Evolutionary conservation across 768 basidiomycete genomes (phyloP), one percentile per base, ranked within the genome.

Genomic region (Termitomyces sp.): DNA sequence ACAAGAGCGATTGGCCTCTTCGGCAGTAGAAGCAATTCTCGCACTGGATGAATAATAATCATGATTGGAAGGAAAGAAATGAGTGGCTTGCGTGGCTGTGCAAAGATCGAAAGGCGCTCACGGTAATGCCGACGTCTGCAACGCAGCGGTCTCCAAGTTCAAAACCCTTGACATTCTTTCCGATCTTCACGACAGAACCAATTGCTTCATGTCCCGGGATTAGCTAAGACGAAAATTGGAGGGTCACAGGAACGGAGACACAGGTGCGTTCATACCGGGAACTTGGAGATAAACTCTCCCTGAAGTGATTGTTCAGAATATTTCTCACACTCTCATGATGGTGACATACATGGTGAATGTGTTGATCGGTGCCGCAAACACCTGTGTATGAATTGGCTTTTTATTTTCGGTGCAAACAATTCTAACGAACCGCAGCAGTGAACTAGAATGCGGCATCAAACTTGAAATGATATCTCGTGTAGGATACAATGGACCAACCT

Each of bases 11-110:
- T 68, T 91, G 77, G n/a, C 92, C 93, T 48, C 91, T 84, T 56
- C 92, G 85, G 74, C 94, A 96, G 76, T 86, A 94, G 76, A 94
- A 93, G 74, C 94, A 96, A 61, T 79, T 81, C 8, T 86, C 89
- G 75, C 94, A 95, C 90, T 92, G 65, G 12, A 17, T 31, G n/a
- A 25, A 42, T 31, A 17, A 17, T 37, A 20, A 42, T 40, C 3
- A 40, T 17, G 9, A 32, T 50, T 15, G 15, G n/a, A 17, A 34
- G 32, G n/a, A 8, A 32, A 56, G 17, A 0, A 47, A 32, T 47
- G 20, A 59, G 56, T 58, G 40, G 46, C 25, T 49, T 46, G 17
- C 40, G 63, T 64, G 60, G 63, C 55, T 60, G 38, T 63, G 60
- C 47, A 48, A 56, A 14, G 48, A 9, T 25, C 1, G 5, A 29